Percentiles rank a stretch among this genome's conserved stretches.
Conservation (phyloP, 2,329 filamentous ascomycete species). For the Sclerotinia glacialis region DNA sequence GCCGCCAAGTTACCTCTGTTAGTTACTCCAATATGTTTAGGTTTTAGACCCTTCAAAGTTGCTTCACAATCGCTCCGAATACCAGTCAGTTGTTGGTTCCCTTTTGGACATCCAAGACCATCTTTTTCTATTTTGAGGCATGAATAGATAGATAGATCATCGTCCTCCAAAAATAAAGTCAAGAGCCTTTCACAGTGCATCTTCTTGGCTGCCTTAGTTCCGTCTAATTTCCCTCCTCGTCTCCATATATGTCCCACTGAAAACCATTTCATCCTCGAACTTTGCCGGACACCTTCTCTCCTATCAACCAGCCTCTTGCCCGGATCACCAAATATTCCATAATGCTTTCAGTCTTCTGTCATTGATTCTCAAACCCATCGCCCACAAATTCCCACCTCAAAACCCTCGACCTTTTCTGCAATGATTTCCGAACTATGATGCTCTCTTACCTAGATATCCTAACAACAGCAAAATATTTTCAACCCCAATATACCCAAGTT, state of each 20-base stretch:
- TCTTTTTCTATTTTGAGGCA: background rate
- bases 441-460: background rate
- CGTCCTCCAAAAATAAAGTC: no score
- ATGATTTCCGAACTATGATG: background rate
- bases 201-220: background rate
- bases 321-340: background rate
- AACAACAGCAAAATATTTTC: no score
- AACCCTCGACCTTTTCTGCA: background rate
- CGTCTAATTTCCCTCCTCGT: background rate
- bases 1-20: background rate
- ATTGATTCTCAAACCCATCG: background rate
- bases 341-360: background rate
- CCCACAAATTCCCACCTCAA: background rate
- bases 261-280: no score
- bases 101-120: background rate
- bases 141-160: background rate
- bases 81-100: no score
- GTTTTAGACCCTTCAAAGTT: background rate
- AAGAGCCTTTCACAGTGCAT: background rate
- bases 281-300: background rate
- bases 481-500: background rate
- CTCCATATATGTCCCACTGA: no score
- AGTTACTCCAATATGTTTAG: background rate
- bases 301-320: background rate
- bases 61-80: background rate